Evolutionary conservation across 2,329 filamentous ascomycete genomes (phyloP).

Genomic region (Setomelanomma holmii): DNA sequence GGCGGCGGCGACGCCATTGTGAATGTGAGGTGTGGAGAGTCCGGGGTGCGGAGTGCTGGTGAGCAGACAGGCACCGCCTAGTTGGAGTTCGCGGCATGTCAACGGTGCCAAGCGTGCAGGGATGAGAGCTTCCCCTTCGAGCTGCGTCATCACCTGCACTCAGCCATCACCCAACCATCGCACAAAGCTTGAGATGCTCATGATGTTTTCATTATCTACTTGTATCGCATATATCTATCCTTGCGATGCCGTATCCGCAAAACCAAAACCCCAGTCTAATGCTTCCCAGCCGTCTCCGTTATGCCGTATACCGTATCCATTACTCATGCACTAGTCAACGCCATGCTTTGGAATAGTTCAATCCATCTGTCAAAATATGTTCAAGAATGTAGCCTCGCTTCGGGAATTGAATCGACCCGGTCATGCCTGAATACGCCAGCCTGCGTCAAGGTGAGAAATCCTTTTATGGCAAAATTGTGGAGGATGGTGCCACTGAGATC

Average conservation of each 20-base stretch:
- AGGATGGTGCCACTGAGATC: constrained; percentile 8
- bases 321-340: not conserved
- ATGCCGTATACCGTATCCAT: not conserved
- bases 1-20: constrained; percentile 57
- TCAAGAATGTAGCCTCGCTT: not conserved
- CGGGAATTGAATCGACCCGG: too few relatives aligned
- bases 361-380: constrained; percentile 5
- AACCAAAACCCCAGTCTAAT: constrained; percentile 24
- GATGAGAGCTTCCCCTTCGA: constrained; percentile 29
- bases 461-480: constrained; percentile 5
- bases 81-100: constrained; percentile 27
- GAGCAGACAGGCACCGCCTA: constrained; percentile 27
- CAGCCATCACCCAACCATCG: not conserved
- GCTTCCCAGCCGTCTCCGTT: constrained; percentile 3
- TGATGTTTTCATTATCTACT: not conserved
- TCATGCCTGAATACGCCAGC: too few relatives aligned
- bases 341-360: not conserved
- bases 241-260: too few relatives aligned
- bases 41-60: constrained; percentile 40
- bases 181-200: too few relatives aligned
- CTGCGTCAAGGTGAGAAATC: not conserved
- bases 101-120: constrained; percentile 36
- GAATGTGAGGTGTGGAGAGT: constrained; percentile 22
- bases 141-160: constrained; percentile 36
- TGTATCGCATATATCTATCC: constrained; percentile 3